phyloP scores from a whole-genome alignment of 1,284 basidiomycete genomes.

The Schizophyllum commune region DNA sequence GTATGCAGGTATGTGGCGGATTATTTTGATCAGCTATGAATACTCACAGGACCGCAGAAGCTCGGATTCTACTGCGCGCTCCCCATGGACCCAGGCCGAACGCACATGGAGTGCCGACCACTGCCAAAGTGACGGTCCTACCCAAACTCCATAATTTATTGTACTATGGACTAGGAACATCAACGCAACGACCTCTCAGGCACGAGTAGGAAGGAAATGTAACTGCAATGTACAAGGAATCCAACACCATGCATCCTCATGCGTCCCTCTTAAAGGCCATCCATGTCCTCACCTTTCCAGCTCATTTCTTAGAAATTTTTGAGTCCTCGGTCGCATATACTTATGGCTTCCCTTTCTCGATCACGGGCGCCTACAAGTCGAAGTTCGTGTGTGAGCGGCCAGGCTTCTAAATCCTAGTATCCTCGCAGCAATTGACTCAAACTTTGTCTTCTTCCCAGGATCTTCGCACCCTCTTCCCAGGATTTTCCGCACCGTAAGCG shows the following conservation, averaged over 20 bases:
- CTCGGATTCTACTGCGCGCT: constrained; percentile 70
- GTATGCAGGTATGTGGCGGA: constrained; percentile 60
- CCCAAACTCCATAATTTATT: not conserved
- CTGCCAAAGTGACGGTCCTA: constrained; percentile 37
- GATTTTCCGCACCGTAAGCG: too few species aligned
- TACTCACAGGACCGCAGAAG: constrained; percentile 26
- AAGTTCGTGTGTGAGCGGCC: too few species aligned
- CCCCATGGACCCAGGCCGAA: constrained; percentile 64
- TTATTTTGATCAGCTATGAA: constrained; percentile 5
- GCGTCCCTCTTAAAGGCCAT: not conserved
- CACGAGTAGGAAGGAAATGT: not conserved
- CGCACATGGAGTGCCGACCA: constrained; percentile 69
- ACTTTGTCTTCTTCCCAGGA: too few species aligned
- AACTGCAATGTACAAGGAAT: not conserved
- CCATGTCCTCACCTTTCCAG: too few species aligned
- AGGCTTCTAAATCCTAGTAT: too few species aligned
- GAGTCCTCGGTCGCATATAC: too few species aligned
- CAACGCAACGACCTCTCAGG: not conserved
- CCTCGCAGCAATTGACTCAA: too few species aligned
- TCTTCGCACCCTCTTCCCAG: too few species aligned
- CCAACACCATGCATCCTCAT: not conserved
- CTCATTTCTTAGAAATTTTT: too few species aligned
- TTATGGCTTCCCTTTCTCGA: too few species aligned
- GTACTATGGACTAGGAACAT: not conserved
- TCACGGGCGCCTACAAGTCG: too few species aligned